Conservation (phyloP, 2,329 filamentous ascomycete genomes). For the Chrysoporthe deuterocubensis region DNA sequence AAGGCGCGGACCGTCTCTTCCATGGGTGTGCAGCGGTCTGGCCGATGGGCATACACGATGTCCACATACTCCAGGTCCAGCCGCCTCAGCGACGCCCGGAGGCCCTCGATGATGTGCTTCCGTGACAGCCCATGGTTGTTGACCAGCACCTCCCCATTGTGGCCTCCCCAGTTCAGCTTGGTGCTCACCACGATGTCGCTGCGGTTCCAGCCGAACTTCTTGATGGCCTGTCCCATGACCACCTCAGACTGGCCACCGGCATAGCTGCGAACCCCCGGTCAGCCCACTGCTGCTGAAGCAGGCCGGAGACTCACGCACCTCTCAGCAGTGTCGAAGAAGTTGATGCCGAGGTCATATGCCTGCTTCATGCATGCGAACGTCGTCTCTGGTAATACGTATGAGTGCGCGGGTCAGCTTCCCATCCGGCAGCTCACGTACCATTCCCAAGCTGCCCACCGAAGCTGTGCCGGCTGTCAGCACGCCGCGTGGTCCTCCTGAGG, state of each 20-base stretch:
- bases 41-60: conserved; percentile 71
- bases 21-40: conserved; percentile 70
- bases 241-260: conserved; percentile 65
- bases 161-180: conserved; percentile 68
- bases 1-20: conserved; percentile 73
- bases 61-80: conserved; percentile 67
- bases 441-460: conserved; percentile 39
- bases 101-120: conserved; percentile 65
- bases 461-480: conserved; percentile 28
- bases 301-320: conserved; percentile 35
- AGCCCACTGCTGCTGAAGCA: conserved; percentile 39
- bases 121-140: conserved; percentile 64
- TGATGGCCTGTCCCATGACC: conserved; percentile 66
- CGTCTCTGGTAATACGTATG: conserved; percentile 46
- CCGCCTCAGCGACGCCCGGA: conserved; percentile 60
- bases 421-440: conserved; percentile 30
- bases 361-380: conserved; percentile 66
- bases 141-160: conserved; percentile 63
- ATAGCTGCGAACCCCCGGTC: conserved; percentile 42
- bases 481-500: background rate
- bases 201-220: conserved; percentile 63
- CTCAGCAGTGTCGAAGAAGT: conserved; percentile 68
- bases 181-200: conserved; percentile 65
- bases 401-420: conserved; percentile 1
- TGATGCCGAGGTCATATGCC: conserved; percentile 63